A percentile compares a stretch with the other conserved stretches of the same genome.
phyloP scores from a whole-genome alignment of 495 filamentous ascomycete genomes.

The Trichoderma orchidacearum region DNA sequence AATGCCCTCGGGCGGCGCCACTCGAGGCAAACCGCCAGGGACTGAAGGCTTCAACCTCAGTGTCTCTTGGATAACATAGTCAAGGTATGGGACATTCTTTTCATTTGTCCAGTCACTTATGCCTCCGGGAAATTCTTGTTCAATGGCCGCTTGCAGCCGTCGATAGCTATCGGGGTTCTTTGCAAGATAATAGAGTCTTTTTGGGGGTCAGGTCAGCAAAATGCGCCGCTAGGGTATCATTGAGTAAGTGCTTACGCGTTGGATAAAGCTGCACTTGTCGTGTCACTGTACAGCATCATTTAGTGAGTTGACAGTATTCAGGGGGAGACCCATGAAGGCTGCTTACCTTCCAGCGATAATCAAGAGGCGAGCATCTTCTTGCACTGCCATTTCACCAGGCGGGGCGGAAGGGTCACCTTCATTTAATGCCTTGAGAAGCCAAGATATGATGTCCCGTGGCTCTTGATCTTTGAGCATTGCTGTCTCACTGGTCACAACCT shows the following conservation, averaged over 20 bases:
- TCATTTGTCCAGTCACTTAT: constrained; percentile 11
- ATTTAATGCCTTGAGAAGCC: constrained; percentile 11
- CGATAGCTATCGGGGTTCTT: constrained; percentile 7
- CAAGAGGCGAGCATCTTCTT: constrained; percentile 7
- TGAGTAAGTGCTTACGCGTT: constrained; percentile 4
- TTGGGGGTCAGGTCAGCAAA: no score
- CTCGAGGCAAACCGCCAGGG: constrained; percentile 15
- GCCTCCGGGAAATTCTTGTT: constrained; percentile 3
- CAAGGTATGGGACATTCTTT: constrained; percentile 17
- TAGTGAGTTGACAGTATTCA: background rate
- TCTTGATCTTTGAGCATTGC: constrained; percentile 2
- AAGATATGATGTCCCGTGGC: constrained; percentile 11
- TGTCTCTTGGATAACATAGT: constrained; percentile 39
- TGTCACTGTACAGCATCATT: constrained; percentile 6
- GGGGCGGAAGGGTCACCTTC: constrained; percentile 9
- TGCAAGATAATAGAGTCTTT: constrained; percentile 8
- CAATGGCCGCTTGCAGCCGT: constrained; percentile 8
- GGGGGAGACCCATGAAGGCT: background rate
- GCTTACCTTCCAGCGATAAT: constrained; percentile 9
- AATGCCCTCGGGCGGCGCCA: constrained; percentile 31
- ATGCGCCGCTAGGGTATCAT: no score
- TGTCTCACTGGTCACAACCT: background rate
- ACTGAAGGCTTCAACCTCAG: constrained; percentile 35
- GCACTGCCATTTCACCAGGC: constrained; percentile 4
- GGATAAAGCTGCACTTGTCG: constrained; percentile 4